phyloP scores from a whole-genome alignment of 768 basidiomycete species.

The Zangia roseola region DNA sequence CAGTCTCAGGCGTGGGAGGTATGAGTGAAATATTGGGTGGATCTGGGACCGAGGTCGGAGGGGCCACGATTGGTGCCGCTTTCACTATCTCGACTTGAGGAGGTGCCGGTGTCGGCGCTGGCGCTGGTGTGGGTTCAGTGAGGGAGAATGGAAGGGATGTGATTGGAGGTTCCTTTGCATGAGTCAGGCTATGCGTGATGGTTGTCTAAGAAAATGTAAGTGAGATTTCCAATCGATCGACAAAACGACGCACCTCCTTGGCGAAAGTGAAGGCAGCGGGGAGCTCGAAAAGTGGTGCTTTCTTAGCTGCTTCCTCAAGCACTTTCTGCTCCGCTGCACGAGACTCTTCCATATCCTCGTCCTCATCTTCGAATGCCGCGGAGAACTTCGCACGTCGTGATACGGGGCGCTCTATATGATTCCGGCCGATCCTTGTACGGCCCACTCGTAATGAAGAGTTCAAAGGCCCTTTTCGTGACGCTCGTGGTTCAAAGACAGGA shows the following conservation, averaged over 20 bases:
- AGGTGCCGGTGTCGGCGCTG: constrained; percentile 8
- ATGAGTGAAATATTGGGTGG: constrained; percentile 23
- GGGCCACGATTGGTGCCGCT: constrained; percentile 12
- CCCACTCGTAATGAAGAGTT: constrained; percentile 66
- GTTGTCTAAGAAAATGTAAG: constrained; percentile 28
- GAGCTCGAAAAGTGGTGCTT: constrained; percentile 55
- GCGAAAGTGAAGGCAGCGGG: constrained; percentile 68
- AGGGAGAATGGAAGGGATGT: constrained; percentile 64
- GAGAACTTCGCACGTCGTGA: constrained; percentile 59
- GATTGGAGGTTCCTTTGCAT: constrained; percentile 67
- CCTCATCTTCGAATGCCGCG: constrained; percentile 56
- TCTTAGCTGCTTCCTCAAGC: constrained; percentile 56
- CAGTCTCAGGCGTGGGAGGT: constrained; percentile 27
- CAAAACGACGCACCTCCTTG: constrained; percentile 45
- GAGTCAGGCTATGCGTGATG: constrained; percentile 39
- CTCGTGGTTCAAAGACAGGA: constrained; percentile 21
- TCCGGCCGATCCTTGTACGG: constrained; percentile 53
- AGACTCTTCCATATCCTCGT: constrained; percentile 41
- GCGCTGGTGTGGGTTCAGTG: constrained; percentile 32
- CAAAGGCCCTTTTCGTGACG: constrained; percentile 17
- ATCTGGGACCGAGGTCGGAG: constrained; percentile 12
- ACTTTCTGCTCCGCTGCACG: constrained; percentile 43
- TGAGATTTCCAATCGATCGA: neutral
- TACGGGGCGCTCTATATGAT: constrained; percentile 58
- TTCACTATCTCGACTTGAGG: constrained; percentile 13